Conservation (phyloP, 768 basidiomycete genomes). For the Leccinellum luteum region DNA sequence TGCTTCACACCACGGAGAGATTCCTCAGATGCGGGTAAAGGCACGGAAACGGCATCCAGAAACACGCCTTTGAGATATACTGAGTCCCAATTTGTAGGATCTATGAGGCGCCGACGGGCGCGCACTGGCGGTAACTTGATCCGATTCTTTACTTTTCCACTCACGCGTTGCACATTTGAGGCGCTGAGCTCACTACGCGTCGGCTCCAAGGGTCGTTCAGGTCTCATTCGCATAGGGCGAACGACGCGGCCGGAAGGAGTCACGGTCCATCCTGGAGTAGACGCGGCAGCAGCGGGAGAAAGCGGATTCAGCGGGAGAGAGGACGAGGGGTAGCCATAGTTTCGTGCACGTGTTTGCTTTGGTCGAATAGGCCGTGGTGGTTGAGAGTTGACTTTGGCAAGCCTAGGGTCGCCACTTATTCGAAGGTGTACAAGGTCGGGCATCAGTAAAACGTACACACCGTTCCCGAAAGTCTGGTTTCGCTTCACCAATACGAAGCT, state of each 20-base stretch:
- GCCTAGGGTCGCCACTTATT: neutral
- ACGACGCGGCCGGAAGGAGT: constrained; percentile 66
- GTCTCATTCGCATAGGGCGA: constrained; percentile 68
- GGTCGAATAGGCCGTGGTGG: constrained; percentile 33
- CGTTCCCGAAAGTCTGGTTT: constrained; percentile 67
- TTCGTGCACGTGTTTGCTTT: constrained; percentile 40
- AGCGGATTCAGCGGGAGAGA: constrained; percentile 69
- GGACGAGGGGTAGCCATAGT: constrained; percentile 44
- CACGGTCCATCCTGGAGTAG: constrained; percentile 63
- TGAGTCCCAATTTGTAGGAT: constrained; percentile 70
- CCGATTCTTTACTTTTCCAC: constrained; percentile 42
- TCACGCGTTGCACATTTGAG: constrained; percentile 9
- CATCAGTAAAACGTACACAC: constrained; percentile 33
- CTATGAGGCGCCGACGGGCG: constrained; percentile 64
- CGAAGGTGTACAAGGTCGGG: neutral
- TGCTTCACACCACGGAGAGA: neutral
- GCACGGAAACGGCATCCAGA: constrained; percentile 40
- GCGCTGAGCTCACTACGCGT: constrained; percentile 3
- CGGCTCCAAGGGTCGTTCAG: constrained; percentile 52
- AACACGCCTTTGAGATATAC: constrained; percentile 68
- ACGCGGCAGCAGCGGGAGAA: constrained; percentile 56
- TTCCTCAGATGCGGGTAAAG: neutral
- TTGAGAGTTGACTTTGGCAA: constrained; percentile 16
- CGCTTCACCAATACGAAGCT: constrained; percentile 80
- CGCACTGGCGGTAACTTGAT: constrained; percentile 51